Conservation (phyloP, 2,329 filamentous ascomycete genomes). For the Venturiaceae sp. region DNA sequence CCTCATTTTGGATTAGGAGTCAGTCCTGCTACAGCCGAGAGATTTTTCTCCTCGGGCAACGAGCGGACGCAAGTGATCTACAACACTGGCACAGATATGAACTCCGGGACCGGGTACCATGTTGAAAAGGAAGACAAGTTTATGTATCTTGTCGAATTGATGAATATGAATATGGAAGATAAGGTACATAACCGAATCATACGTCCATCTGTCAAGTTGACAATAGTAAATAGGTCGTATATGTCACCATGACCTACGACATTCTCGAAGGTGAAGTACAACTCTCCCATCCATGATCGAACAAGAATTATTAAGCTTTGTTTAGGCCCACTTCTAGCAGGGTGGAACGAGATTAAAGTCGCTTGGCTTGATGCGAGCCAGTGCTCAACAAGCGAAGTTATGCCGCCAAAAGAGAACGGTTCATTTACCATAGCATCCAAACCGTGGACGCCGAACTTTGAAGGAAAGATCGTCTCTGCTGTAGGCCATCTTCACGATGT, state of each 20-base stretch:
- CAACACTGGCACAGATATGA: not conserved
- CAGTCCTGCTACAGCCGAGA: not conserved
- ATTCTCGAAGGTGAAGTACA: not conserved
- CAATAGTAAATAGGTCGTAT: not conserved
- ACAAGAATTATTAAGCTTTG: too few species aligned
- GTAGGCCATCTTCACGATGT: slow-evolving; percentile 3
- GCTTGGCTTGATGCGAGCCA: slow-evolving; percentile 7
- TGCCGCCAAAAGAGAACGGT: not conserved
- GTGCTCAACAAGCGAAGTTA: slow-evolving; percentile 5
- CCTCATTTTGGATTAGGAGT: not conserved
- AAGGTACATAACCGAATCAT: not conserved
- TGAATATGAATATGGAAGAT: slow-evolving; percentile 9
- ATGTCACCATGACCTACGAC: slow-evolving; percentile 8
- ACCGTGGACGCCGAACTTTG: slow-evolving; percentile 7
- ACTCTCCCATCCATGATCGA: too few species aligned
- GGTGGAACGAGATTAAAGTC: not conserved
- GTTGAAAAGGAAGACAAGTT: slow-evolving; percentile 2
- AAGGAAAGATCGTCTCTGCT: slow-evolving; percentile 2
- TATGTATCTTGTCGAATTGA: slow-evolving; percentile 5
- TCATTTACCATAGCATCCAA: slow-evolving; percentile 1
- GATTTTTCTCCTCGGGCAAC: slow-evolving; percentile 1
- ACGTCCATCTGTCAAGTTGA: too few species aligned
- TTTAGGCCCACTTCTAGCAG: not conserved
- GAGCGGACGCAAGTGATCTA: not conserved
- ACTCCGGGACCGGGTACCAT: not conserved